A percentile compares a stretch with the other conserved stretches of the same genome.
Evolutionary conservation across 2,329 filamentous ascomycete genomes (phyloP).

Genomic region (Cadophora gregata): DNA sequence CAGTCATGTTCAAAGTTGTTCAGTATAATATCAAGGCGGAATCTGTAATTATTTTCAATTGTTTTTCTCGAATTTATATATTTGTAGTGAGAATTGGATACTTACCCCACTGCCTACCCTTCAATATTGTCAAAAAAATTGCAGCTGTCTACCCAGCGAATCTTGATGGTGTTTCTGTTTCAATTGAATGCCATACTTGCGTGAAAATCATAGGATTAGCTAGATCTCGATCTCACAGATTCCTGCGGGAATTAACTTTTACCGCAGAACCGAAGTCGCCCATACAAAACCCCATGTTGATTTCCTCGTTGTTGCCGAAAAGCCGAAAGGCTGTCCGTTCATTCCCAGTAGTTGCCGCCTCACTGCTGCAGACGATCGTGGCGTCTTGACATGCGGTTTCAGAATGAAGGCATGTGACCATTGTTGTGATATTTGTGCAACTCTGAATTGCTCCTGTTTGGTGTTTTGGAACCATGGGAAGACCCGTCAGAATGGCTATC

Average conservation of each 20-base stretch:
- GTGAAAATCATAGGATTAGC: background rate
- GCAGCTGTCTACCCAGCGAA: no score
- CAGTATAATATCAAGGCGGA: no score
- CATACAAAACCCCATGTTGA: constrained; percentile 15
- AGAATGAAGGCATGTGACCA: constrained; percentile 19
- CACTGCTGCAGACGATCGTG: constrained; percentile 16
- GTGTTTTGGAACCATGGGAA: constrained; percentile 20
- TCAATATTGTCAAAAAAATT: no score
- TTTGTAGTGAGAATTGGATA: background rate
- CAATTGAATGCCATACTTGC: background rate
- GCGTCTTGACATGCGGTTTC: constrained; percentile 17
- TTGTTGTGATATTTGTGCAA: constrained; percentile 20
- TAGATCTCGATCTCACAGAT: background rate
- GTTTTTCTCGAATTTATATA: no score
- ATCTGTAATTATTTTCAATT: no score
- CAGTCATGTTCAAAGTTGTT: no score
- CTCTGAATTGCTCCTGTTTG: constrained; percentile 11
- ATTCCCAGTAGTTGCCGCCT: constrained; percentile 18
- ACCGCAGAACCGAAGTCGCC: constrained; percentile 16
- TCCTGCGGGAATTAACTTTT: background rate
- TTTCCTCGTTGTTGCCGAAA: constrained; percentile 13
- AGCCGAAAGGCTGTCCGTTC: constrained; percentile 17
- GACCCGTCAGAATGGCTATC: constrained; percentile 27
- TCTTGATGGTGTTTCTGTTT: background rate
- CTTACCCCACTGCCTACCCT: background rate